phyloP scores from a whole-genome alignment of 495 filamentous ascomycete genomes.

The Tuber aestivum region DNA sequence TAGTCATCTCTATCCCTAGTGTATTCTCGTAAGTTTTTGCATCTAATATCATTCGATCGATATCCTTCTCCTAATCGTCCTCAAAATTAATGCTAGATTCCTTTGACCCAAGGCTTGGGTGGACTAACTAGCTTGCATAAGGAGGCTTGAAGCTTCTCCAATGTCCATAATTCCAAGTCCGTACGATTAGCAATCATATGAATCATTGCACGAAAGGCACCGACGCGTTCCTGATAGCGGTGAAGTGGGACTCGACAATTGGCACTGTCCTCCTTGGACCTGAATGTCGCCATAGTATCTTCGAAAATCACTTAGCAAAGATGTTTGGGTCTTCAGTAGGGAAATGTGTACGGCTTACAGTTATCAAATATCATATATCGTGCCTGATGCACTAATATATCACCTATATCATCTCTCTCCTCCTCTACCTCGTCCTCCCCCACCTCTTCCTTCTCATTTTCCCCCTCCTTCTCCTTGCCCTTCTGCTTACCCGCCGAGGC shows the following conservation, averaged over 20 bases:
- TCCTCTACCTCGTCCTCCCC: too few relatives aligned
- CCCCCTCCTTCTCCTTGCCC: not conserved
- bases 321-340: not conserved
- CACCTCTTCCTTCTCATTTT: not conserved
- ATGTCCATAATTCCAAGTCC: not conserved
- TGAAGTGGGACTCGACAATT: not conserved
- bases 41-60: not conserved
- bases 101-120: not conserved
- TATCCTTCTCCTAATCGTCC: not conserved
- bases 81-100: not conserved
- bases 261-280: not conserved
- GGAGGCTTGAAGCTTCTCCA: not conserved
- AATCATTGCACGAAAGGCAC: not conserved
- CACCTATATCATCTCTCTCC: too few relatives aligned
- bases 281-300: not conserved
- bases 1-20: too few relatives aligned
- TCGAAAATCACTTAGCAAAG: not conserved
- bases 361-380: conserved; percentile 2
- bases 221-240: not conserved
- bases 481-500: too few relatives aligned
- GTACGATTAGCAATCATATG: not conserved
- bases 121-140: not conserved
- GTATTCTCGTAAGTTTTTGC: too few relatives aligned
- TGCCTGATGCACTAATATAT: conserved; percentile 4
- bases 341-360: not conserved